These are phyloP conservation scores for Pinus taeda DNA, from an alignment of 75 land plant genomes.

Conservation along the genomic window DNA sequence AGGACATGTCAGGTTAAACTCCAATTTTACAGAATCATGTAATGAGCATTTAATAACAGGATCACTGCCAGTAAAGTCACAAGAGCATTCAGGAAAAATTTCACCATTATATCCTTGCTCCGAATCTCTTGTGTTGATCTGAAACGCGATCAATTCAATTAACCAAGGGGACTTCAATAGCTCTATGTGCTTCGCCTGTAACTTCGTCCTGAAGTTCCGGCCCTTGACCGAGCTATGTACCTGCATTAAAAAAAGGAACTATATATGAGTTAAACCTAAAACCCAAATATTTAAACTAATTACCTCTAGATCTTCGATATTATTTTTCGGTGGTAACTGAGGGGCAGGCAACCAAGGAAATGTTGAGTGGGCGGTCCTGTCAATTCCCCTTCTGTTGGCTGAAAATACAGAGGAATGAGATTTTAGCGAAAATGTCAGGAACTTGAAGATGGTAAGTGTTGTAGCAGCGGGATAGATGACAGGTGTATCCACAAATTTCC, in stretches of 20 bases:
- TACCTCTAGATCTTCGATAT: background rate
- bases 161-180: constrained; percentile 85
- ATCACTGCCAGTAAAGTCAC: constrained; percentile 26
- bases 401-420: too few relatives aligned
- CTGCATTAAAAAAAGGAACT: constrained; percentile 14
- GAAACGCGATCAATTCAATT: constrained; percentile 72
- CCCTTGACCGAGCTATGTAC: constrained; percentile 71
- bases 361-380: too few relatives aligned
- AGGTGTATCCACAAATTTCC: too few relatives aligned
- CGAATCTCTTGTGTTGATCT: constrained; percentile 42
- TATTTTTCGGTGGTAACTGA: too few relatives aligned
- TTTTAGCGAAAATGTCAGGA: too few relatives aligned
- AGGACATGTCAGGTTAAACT: constrained; percentile 68
- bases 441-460: too few relatives aligned
- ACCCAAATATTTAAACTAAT: background rate
- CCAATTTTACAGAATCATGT: constrained; percentile 43
- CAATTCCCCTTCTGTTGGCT: too few relatives aligned
- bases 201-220: constrained; percentile 39
- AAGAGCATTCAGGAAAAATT: constrained; percentile 29
- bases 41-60: constrained; percentile 49
- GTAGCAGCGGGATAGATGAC: too few relatives aligned
- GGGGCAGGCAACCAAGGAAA: too few relatives aligned
- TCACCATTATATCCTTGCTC: constrained; percentile 15
- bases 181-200: constrained; percentile 61
- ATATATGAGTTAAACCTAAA: background rate